Conservation (phyloP, 257 asterid genomes). For the Plantago major region DNA sequence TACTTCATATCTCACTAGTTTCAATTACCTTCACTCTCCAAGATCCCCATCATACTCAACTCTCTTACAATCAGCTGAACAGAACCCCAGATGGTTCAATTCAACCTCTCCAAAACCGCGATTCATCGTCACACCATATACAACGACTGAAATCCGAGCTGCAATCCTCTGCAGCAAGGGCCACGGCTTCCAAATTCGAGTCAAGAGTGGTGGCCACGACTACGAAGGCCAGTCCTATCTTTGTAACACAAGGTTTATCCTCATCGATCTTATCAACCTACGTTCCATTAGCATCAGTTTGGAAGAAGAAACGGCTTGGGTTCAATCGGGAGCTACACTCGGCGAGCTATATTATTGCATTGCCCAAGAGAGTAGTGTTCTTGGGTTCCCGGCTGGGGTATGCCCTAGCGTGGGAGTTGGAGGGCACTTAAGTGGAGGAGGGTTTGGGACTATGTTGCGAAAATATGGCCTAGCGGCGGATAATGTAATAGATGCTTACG, state of each 20-base stretch:
- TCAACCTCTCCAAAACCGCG: slow-evolving; percentile 33
- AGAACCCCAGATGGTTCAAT: slow-evolving; percentile 49
- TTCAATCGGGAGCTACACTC: slow-evolving; percentile 47
- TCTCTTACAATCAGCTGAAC: slow-evolving; percentile 36
- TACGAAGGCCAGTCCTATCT: slow-evolving; percentile 52
- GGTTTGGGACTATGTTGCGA: slow-evolving; percentile 42
- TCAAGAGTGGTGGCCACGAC: slow-evolving; percentile 59
- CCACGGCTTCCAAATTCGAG: slow-evolving; percentile 29
- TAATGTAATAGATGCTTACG: slow-evolving; percentile 37
- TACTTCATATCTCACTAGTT: slow-evolving; percentile 11
- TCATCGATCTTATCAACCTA: slow-evolving; percentile 40
- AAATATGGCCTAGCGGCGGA: slow-evolving; percentile 51
- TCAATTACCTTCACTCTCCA: slow-evolving; percentile 26
- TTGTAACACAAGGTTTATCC: slow-evolving; percentile 27
- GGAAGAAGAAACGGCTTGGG: slow-evolving; percentile 43
- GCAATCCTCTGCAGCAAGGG: slow-evolving; percentile 35
- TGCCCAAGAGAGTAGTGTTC: slow-evolving; percentile 24
- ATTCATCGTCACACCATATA: slow-evolving; percentile 40
- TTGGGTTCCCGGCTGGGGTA: slow-evolving; percentile 48
- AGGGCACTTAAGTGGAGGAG: slow-evolving; percentile 61
- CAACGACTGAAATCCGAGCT: slow-evolving; percentile 31
- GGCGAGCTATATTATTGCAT: slow-evolving; percentile 53
- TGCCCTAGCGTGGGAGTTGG: slow-evolving; percentile 63
- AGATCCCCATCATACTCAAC: slow-evolving; percentile 24
- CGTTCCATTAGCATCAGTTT: slow-evolving; percentile 29